phyloP scores from a whole-genome alignment of 441 rosid genomes.

The Hypseocharis bilobata region DNA sequence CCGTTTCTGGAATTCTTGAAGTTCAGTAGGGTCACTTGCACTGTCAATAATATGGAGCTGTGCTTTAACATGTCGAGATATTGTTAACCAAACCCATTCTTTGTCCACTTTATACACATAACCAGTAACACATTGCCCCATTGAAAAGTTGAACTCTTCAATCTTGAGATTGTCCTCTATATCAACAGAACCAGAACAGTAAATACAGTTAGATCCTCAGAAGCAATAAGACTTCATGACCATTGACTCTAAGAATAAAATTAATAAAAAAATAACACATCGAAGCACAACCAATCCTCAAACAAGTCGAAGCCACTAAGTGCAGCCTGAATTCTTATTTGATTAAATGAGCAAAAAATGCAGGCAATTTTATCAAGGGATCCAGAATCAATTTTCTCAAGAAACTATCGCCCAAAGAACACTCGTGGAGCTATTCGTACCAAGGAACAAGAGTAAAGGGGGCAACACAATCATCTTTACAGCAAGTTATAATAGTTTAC shows the following conservation, averaged over 20 bases:
- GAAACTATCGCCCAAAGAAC: neutral
- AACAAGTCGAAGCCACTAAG: neutral
- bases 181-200: constrained; percentile 37
- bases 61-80: constrained; percentile 69
- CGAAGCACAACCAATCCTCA: neutral
- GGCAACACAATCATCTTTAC: neutral
- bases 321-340: neutral
- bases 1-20: constrained; percentile 53
- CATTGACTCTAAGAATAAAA: neutral
- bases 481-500: neutral
- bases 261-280: neutral
- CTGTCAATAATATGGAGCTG: constrained; percentile 68
- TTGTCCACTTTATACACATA: constrained; percentile 77
- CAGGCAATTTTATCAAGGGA: neutral
- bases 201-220: constrained; percentile 8
- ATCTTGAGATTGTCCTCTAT: constrained; percentile 24
- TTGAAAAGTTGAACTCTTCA: constrained; percentile 41
- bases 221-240: neutral
- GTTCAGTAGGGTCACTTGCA: constrained; percentile 62
- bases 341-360: neutral
- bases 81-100: constrained; percentile 79
- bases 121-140: constrained; percentile 55
- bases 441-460: neutral
- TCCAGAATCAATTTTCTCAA: neutral
- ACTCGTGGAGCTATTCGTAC: neutral